These are phyloP conservation scores for Naumovozyma castellii DNA, from an alignment of 805 yeast species.

Conservation along the genomic window DNA sequence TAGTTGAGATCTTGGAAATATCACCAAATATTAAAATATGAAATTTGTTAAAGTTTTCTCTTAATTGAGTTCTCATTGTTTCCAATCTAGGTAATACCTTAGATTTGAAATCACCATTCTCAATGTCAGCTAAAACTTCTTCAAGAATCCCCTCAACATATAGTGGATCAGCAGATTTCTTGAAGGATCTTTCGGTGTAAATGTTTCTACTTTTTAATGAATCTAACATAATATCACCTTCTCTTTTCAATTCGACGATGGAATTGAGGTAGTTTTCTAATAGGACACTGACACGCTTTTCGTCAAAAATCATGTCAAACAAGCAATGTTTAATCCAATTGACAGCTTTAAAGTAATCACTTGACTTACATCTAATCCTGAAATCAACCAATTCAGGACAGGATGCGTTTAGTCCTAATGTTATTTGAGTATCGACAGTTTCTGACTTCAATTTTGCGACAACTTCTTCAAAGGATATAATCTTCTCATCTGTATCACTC, in stretches of 20 bases:
- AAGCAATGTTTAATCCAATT: constrained; percentile 66
- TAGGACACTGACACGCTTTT: constrained; percentile 55
- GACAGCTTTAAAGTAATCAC: constrained; percentile 58
- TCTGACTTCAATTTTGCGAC: constrained; percentile 64
- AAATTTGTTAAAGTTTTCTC: constrained; percentile 43
- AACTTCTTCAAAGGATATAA: constrained; percentile 65
- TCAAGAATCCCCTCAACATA: constrained; percentile 50
- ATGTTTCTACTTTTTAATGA: constrained; percentile 49
- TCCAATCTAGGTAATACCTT: constrained; percentile 26
- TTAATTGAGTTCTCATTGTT: constrained; percentile 45
- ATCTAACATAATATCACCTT: constrained; percentile 46
- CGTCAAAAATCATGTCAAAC: constrained; percentile 61
- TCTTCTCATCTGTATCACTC: constrained; percentile 44
- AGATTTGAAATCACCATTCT: constrained; percentile 41
- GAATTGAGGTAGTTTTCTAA: constrained; percentile 33
- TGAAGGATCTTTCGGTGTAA: constrained; percentile 51
- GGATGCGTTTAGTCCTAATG: constrained; percentile 47
- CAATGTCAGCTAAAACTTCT: constrained; percentile 39
- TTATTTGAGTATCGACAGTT: constrained; percentile 49
- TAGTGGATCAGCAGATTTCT: constrained; percentile 58
- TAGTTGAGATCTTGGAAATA: constrained; percentile 34
- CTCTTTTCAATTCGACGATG: constrained; percentile 32
- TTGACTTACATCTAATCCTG: constrained; percentile 48
- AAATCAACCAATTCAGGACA: constrained; percentile 61
- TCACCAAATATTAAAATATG: constrained; percentile 69